Evolutionary conservation across 257 asterid species (phyloP), one percentile per base, ranked within the genome.

Genomic region (Solanum chiquidenum): DNA sequence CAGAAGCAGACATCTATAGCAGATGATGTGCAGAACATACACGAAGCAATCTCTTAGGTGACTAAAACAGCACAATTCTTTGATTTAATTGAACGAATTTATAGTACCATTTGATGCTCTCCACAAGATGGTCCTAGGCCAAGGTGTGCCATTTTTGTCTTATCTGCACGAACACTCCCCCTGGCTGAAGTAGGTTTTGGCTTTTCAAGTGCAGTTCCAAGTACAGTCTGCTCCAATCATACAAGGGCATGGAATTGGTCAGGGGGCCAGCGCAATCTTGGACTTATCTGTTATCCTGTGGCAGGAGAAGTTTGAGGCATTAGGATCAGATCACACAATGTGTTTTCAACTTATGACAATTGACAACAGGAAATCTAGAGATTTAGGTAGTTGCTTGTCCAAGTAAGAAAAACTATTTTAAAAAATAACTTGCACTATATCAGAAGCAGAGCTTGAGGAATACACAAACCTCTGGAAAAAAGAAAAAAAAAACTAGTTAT

Each of bases 121-220:
- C 95, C 10, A 35, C 82, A 91, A 89, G 88, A 88, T 37, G 64
- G 94, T 94, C n/a, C 88, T 92, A 7, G 94, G 94, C 18, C 88
- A 71, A 8, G 92, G 88, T 4, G 90, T 0, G 86, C 94, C 62
- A 35, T 92, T 4, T 89, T 93, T 5, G 66, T 94, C 58, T 92
- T 92, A 8, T 92, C 96, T 0, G 96, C 93, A 42, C 75, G 93
- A 88, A 87, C 90, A 87, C 87, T 93, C 80, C 46, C 80, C 7
- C 88, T 92, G 72, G 91, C 87, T 29, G 94, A 91, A 90, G 34
- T 91, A 44, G 95, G 92, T 80, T 91, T 94, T 37, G 95, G 95
- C 13, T 94, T 93, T 23, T 94, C 93, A 31, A 87, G 87, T 86
- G 92, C 46, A 34, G 42, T 71, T 71, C 77, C 77, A 16, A 37